Conservation (phyloP, 306 rosid genomes). For the Dalbergia cultrata region DNA sequence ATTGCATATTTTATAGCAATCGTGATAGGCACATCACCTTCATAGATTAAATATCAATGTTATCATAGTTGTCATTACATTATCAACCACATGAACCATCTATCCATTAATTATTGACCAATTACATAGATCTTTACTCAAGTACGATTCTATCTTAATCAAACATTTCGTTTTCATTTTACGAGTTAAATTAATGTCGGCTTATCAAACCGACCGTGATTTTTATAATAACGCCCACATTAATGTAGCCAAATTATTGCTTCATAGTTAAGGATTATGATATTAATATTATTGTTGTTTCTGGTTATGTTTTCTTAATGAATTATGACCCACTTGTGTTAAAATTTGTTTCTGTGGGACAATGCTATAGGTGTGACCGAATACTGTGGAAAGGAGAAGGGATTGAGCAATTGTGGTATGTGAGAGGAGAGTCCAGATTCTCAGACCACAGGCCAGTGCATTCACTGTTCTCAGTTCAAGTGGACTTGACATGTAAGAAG, state of each 20-base stretch:
- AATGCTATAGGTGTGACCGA: constrained; percentile 81
- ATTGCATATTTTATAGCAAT: not conserved
- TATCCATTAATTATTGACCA: not conserved
- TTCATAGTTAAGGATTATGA: not conserved
- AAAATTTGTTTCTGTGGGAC: not conserved
- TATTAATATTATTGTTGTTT: not conserved
- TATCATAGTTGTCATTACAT: constrained; percentile 14
- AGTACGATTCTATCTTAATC: too few species aligned
- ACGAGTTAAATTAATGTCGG: not conserved
- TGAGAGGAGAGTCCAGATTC: constrained; percentile 89
- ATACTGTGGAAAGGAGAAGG: constrained; percentile 94
- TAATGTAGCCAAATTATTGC: constrained; percentile 7
- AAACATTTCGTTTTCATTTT: too few species aligned
- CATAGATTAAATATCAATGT: constrained; percentile 5
- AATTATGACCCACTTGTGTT: not conserved
- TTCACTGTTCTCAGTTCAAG: constrained; percentile 67
- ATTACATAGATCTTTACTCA: too few species aligned
- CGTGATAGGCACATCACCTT: not conserved
- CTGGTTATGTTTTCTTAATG: not conserved
- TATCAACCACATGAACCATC: not conserved
- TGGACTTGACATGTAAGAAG: constrained; percentile 52
- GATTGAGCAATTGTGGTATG: constrained; percentile 74
- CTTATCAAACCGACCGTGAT: not conserved
- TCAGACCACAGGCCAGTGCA: constrained; percentile 96
- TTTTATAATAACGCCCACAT: not conserved